Conservation (phyloP, 805 yeast species). For the Candida stauntonica region DNA sequence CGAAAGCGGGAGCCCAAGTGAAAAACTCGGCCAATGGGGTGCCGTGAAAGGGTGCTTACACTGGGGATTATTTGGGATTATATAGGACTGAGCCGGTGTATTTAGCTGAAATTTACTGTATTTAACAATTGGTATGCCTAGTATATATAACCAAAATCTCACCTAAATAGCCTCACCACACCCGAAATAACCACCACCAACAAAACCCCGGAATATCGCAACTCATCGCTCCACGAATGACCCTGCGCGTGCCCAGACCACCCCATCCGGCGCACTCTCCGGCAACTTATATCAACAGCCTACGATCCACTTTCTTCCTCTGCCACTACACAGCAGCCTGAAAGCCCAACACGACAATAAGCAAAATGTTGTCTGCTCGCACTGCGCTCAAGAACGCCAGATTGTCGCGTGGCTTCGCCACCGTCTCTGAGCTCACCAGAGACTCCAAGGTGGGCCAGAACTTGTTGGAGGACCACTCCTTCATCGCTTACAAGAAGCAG, state of each 20-base stretch:
- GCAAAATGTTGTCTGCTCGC: constrained; percentile 21
- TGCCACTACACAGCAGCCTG: neutral
- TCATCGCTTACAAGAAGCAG: constrained; percentile 88
- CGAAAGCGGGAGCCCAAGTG: constrained; percentile 7
- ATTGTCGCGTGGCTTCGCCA: constrained; percentile 36
- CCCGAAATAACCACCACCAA: neutral
- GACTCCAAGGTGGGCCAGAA: constrained; percentile 80
- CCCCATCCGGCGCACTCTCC: constrained; percentile 5
- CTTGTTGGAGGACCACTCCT: constrained; percentile 76
- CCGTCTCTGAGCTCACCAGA: constrained; percentile 39
- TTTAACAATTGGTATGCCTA: no score
- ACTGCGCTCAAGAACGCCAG: constrained; percentile 16
- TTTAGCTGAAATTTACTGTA: neutral
- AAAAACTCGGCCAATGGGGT: neutral
- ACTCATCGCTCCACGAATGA: constrained; percentile 16
- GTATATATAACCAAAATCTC: neutral
- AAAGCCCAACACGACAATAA: neutral
- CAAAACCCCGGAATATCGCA: constrained; percentile 10
- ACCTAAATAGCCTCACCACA: no score
- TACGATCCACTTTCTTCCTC: neutral
- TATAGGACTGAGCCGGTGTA: neutral
- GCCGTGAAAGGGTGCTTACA: constrained; percentile 3
- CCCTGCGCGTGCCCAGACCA: constrained; percentile 12
- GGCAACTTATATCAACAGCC: constrained; percentile 11
- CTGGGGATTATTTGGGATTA: neutral